These are phyloP conservation scores for Colletotrichum australisinense DNA, from an alignment of 2,329 filamentous ascomycete genomes.

Conservation along the genomic window DNA sequence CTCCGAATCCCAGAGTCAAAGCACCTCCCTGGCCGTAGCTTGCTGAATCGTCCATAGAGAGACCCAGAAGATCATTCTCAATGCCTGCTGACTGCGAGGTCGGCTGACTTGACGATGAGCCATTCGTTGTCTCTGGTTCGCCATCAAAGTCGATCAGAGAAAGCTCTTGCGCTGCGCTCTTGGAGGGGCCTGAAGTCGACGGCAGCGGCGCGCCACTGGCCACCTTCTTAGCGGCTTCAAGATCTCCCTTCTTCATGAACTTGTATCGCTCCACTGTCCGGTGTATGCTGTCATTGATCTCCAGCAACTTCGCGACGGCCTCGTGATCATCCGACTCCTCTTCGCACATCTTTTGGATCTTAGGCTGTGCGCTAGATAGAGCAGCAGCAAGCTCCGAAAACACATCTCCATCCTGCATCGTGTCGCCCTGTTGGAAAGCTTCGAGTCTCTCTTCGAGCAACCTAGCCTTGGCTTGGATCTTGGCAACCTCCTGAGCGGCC, in stretches of 20 bases:
- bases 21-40: constrained; percentile 80
- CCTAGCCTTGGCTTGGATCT: constrained; percentile 94
- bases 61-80: constrained; percentile 90
- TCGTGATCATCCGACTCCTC: constrained; percentile 98
- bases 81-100: constrained; percentile 71
- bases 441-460: constrained; percentile 93
- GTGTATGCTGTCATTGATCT: constrained; percentile 99
- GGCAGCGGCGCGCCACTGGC: constrained; percentile 76
- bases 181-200: constrained; percentile 49
- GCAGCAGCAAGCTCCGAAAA: constrained; percentile 89
- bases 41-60: constrained; percentile 79
- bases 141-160: constrained; percentile 93
- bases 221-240: constrained; percentile 85
- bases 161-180: constrained; percentile 77
- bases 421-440: constrained; percentile 83
- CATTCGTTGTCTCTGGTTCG: constrained; percentile 64
- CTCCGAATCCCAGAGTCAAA: constrained; percentile 84
- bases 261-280: constrained; percentile 96
- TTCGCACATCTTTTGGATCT: constrained; percentile 99
- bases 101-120: constrained; percentile 46
- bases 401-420: constrained; percentile 75
- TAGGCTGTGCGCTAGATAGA: constrained; percentile 93
- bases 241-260: constrained; percentile 93
- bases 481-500: constrained; percentile 92
- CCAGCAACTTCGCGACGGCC: constrained; percentile 92